Evolutionary conservation across 371 early-diverging fungal genomes (phyloP), one percentile per base, ranked within the genome.

Genomic region (Rhizopus sp.): DNA sequence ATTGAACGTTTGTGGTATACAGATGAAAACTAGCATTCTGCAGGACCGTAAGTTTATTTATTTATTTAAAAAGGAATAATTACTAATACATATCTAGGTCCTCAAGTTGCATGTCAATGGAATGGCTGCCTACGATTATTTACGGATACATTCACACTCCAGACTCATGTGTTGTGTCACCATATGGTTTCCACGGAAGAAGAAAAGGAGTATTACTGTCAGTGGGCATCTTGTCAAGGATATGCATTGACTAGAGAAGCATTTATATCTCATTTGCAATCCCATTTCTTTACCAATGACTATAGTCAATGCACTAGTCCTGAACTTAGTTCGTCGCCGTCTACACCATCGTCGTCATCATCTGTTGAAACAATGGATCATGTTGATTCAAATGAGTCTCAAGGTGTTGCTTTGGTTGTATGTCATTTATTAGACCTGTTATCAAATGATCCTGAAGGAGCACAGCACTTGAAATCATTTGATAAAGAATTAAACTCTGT

Each of bases 391-490:
- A 15, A 38, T 8, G 53, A 57, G 23, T 57, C 85, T 45, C 73
- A 68, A 29, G 90, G 92, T 32, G 82, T 87, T 53, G 87, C 89
- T 0, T 65, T 92, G 51, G 86, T 86, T 1, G 84, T 88, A 4
- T 71, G 86, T 16, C 72, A 87, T 60, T 70, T 90, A 13, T 66
- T 92, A 39, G 63, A 86, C 35, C 88, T 88, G 56, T 66, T 92
- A 5, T 85, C 89, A 23, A 72, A 85, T 45, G 71, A 81, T 44
- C 77, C 78, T 13, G 68, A 68, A 37, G 80, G 80, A 57, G 73
- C 78, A 9, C 68, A 70, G 23, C 66, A 83, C 53, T 88, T 88
- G 68, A 63, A 76, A 66, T 80, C 88, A 13, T 87, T 78, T 53
- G 88, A 88, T 63, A 71, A 62, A 38, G 75, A 77, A 29, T 57